A percentile compares a stretch with the other conserved stretches of the same genome.
Conservation (phyloP, 176 grass and related monocot genomes). For the Echinochloa phyllopogon region DNA sequence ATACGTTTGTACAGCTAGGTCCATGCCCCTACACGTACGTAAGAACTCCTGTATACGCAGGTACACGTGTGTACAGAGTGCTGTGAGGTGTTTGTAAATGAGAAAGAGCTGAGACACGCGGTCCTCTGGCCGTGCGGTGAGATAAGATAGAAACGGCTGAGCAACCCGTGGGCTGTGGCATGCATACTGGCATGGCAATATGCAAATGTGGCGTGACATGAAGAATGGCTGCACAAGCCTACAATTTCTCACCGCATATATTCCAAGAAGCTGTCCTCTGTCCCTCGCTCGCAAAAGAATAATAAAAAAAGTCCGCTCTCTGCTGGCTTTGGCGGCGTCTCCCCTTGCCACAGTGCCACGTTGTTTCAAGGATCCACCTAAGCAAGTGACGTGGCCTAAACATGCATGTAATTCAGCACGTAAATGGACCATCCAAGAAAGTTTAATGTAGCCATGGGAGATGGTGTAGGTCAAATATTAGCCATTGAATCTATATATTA, state of each 20-base stretch:
- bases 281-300: too few species aligned
- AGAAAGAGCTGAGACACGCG: not conserved
- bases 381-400: too few species aligned
- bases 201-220: not conserved
- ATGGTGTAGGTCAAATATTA: too few species aligned
- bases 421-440: too few species aligned
- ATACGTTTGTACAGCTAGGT: too few species aligned
- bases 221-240: constrained; percentile 19
- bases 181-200: too few species aligned
- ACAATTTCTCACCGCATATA: constrained; percentile 16
- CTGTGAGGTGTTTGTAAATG: not conserved
- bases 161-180: constrained; percentile 9
- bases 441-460: too few species aligned
- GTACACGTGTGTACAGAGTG: too few species aligned
- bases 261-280: constrained; percentile 22
- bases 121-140: constrained; percentile 24
- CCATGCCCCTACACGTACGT: too few species aligned
- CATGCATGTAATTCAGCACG: too few species aligned
- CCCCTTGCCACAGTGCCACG: constrained; percentile 11
- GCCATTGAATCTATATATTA: too few species aligned
- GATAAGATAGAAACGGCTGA: not conserved
- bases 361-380: not conserved
- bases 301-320: not conserved
- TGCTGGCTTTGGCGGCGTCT: not conserved
- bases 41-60: too few species aligned